Base-by-base conservation (phyloP, 805 yeast genomes). In the Clavispora asparagi region DNA sequence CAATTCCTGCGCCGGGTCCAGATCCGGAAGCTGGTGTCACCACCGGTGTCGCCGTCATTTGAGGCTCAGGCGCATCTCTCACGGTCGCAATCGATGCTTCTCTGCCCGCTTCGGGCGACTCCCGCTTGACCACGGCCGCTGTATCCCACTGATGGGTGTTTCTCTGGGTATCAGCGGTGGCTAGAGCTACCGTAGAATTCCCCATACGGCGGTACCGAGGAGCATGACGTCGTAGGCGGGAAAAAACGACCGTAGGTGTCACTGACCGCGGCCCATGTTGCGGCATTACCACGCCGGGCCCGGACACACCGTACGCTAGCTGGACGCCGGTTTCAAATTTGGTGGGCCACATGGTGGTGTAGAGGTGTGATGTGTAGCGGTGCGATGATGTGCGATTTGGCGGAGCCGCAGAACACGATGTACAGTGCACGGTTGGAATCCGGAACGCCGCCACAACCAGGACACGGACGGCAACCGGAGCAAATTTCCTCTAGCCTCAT, bases 251-350 rank as follows among this genome's bases (percentile, higher is more conserved):
- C 14, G 26, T 23, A 23, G 47, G 42, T 2, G 2, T 16, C n/a
- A 12, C 27, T n/a, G 30, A 13, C 23, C 25, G 27, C 32, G 26
- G 17, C 1, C 8, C 17, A 29, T 4, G 12, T 11, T 25, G 39
- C 5, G 49, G 43, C 12, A 36, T 39, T 17, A 48, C 40, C 16
- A 50, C 27, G 16, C 51, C 54, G 43, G 46, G 39, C 13, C 57
- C 57, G 11, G 17, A 33, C 27, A 54, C 47, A 19, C 57, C 57
- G 38, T 54, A 54, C 11, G 57, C 50, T 40, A 54, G 50, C 45
- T 50, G 57, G 36, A 50, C 40, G 37, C 57, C 57, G 41, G 49
- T 28, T 32, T 40, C 41, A 13, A 39, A 16, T 16, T 50, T 47
- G 25, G 47, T 46, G 37, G 57, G 57, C 56, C 56, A 54, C 57